phyloP scores from a whole-genome alignment of 2,329 filamentous ascomycete genomes.

The Apiospora aurea region DNA sequence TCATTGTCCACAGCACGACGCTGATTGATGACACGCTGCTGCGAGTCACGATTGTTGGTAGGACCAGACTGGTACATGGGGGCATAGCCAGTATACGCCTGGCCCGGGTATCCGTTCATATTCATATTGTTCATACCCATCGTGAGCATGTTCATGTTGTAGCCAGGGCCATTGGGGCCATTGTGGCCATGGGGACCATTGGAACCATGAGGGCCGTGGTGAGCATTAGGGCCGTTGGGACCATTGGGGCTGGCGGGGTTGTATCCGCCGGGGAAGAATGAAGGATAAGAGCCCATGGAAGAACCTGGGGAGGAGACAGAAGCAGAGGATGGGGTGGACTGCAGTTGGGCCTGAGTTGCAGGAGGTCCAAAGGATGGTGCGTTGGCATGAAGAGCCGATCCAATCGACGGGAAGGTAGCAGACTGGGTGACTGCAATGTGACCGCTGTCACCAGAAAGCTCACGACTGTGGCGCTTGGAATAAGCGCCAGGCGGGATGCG shows the following conservation, averaged over 20 bases:
- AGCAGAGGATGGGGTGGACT: constrained; percentile 35
- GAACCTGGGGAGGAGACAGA: constrained; percentile 29
- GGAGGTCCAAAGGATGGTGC: constrained; percentile 80
- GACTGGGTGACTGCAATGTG: constrained; percentile 47
- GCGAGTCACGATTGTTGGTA: constrained; percentile 68
- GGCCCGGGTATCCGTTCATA: constrained; percentile 61
- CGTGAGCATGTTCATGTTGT: constrained; percentile 66
- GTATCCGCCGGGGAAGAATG: constrained; percentile 44
- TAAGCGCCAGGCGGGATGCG: constrained; percentile 75
- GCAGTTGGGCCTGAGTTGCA: constrained; percentile 46
- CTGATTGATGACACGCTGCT: constrained; percentile 77
- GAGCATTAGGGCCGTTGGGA: constrained; percentile 31
- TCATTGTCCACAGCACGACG: constrained; percentile 78
- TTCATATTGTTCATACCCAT: constrained; percentile 74
- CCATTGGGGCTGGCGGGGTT: constrained; percentile 38
- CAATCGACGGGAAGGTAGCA: constrained; percentile 64
- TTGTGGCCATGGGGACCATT: constrained; percentile 27
- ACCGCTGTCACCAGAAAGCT: constrained; percentile 63
- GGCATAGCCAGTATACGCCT: constrained; percentile 66
- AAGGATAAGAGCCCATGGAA: constrained; percentile 30
- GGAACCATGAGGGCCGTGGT: constrained; percentile 14
- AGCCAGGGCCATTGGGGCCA: constrained; percentile 36
- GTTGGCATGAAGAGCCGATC: constrained; percentile 80
- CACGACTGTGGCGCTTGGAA: constrained; percentile 74
- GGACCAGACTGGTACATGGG: constrained; percentile 59